Base-by-base conservation (phyloP, 2,329 filamentous ascomycete species). In the Fusarium torreyae region DNA sequence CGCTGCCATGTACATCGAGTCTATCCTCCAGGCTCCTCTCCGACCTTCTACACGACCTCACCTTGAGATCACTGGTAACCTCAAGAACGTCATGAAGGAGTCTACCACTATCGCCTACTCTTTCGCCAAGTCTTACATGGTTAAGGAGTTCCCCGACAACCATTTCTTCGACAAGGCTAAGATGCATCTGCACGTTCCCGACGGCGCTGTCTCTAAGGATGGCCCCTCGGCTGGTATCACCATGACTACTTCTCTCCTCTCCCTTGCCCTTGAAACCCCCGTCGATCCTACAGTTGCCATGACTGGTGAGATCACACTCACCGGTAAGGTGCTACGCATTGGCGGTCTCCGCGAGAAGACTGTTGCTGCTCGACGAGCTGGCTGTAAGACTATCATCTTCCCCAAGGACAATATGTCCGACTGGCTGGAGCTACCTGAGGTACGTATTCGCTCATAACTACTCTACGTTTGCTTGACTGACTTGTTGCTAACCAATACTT, bases 81-180 rank as follows among this genome's bases (percentile, higher is more conserved):
- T 99, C 49, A 96, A 97, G 83, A 89, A 89, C 17, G 96, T 99
- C 39, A 99, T 99, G 97, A 98, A 98, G 82, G 96, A 99, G 82
- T 98, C 94, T 3, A 96, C 94, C 0, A 86, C 89, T 4, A 98
- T 99, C 70, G 97, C 96, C 46, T 98, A 99, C 84, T 97, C 94
- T 0, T 99, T 97, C 76, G 91, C 94, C 75, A 98, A 98, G 83
- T 91, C 94, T 1, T 85, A 95, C 63, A 90, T 98, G 86, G 94
- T 92, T 9, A 91, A 89, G 76, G 83, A 92, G 40, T 99, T 94
- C 83, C 91, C 94, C 1, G 90, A 94, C 61, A 99, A 99, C 81
- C 89, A 90, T 78, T 99, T 98, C 85, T 97, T 99, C 76, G 94
- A 98, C 77, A 94, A 96, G 82, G 96, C 95, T 11, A 94, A 92